Evolutionary conservation across 2,329 filamentous ascomycete genomes (phyloP).

Genomic region (Capronia coronata): DNA sequence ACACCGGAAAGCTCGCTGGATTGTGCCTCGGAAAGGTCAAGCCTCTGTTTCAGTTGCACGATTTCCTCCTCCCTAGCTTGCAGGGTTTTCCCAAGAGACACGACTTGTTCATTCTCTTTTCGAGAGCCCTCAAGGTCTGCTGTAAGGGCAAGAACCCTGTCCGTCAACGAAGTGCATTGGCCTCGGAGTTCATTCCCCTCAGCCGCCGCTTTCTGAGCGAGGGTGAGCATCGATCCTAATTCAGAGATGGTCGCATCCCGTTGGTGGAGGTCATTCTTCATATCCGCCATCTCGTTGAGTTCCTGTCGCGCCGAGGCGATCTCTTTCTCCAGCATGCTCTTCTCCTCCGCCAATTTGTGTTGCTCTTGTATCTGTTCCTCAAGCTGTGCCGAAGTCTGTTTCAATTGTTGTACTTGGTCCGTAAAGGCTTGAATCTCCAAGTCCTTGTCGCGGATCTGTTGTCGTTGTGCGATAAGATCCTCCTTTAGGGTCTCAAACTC

Average conservation of each 20-base stretch:
- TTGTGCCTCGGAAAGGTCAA: neutral
- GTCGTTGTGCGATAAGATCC: neutral
- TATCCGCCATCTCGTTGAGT: neutral
- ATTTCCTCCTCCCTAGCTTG: constrained; percentile 4
- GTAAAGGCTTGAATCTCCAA: neutral
- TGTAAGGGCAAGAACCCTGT: neutral
- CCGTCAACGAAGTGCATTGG: constrained; percentile 1
- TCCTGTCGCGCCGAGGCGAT: neutral
- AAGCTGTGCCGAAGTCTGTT: neutral
- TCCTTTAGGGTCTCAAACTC: constrained; percentile 5
- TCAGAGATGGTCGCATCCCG: neutral
- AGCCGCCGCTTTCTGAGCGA: constrained; percentile 1
- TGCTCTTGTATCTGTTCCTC: constrained; percentile 1
- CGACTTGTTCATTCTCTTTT: constrained; percentile 4
- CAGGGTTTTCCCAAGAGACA: neutral
- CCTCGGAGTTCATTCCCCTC: neutral
- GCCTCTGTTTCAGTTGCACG: neutral
- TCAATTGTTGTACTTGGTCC: neutral
- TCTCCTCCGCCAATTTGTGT: neutral
- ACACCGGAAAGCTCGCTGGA: neutral
- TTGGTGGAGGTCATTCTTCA: constrained; percentile 2
- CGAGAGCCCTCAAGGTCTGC: constrained; percentile 1
- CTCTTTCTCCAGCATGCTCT: neutral
- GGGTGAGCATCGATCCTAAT: constrained; percentile 2
- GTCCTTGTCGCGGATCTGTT: constrained; percentile 1